Conservation (phyloP, 75 land plant species). For the Gnetum montanum region DNA sequence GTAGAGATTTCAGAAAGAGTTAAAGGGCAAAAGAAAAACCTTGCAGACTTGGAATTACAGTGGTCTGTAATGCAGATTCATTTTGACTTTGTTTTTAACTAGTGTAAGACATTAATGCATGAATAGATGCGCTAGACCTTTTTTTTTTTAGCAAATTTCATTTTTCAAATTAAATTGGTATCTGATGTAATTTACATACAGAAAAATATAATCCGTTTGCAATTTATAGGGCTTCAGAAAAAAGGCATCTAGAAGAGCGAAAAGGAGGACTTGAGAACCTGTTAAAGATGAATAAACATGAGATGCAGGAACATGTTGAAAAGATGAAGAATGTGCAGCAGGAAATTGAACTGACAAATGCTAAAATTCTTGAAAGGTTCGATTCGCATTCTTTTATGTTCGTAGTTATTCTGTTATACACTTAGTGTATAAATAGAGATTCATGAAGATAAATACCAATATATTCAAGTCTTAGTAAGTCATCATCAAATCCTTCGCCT, state of each 20-base stretch:
- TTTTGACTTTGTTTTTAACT: too few relatives aligned
- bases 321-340: slow-evolving; percentile 15
- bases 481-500: too few relatives aligned
- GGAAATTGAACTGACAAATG: slow-evolving; percentile 10
- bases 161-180: too few relatives aligned
- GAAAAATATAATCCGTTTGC: too few relatives aligned
- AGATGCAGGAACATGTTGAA: slow-evolving; percentile 7
- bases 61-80: slow-evolving; percentile 11
- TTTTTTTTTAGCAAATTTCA: too few relatives aligned
- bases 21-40: slow-evolving; percentile 5
- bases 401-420: too few relatives aligned
- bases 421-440: background rate
- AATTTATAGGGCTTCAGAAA: slow-evolving; percentile 15
- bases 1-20: slow-evolving; percentile 13
- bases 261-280: slow-evolving; percentile 9
- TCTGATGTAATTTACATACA: too few relatives aligned
- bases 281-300: background rate
- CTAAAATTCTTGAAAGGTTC: slow-evolving; percentile 24
- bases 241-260: slow-evolving; percentile 19
- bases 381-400: too few relatives aligned
- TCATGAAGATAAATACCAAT: too few relatives aligned
- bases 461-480: too few relatives aligned
- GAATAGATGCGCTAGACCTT: too few relatives aligned
- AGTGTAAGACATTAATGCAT: too few relatives aligned
- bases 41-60: slow-evolving; percentile 11